Evolutionary conservation across 192 early-diverging fungal genomes (phyloP).

Genomic region (Linderina pennispora): DNA sequence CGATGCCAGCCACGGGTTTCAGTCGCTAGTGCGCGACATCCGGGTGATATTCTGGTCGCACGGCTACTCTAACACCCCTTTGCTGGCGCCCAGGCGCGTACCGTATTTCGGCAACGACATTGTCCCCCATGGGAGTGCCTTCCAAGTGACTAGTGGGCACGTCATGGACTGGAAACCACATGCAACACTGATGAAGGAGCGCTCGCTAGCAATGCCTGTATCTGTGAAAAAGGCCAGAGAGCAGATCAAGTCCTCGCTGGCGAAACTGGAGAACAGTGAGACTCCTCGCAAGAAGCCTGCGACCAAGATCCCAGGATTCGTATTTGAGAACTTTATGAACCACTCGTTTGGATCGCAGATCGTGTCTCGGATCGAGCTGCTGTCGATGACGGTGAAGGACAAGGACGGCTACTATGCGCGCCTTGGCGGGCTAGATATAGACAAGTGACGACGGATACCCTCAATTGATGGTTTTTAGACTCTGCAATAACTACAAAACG

Average conservation of each 20-base stretch:
- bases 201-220: constrained; percentile 10
- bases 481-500: background rate
- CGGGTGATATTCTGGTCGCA: constrained; percentile 10
- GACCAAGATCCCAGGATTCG: too few relatives aligned
- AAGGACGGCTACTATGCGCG: background rate
- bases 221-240: too few relatives aligned
- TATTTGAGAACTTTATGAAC: too few relatives aligned
- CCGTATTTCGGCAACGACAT: constrained; percentile 4
- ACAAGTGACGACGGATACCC: background rate
- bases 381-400: constrained; percentile 4
- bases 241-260: too few relatives aligned
- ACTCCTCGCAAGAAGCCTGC: too few relatives aligned
- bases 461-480: background rate
- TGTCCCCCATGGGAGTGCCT: constrained; percentile 1
- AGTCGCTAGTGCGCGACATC: background rate
- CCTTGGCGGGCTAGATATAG: background rate
- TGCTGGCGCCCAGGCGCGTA: background rate
- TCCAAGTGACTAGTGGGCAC: background rate
- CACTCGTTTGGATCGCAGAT: background rate
- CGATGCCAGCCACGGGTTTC: background rate
- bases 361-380: background rate
- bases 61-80: background rate
- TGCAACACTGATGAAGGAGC: constrained; percentile 7
- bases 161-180: constrained; percentile 4
- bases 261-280: too few relatives aligned